These are phyloP conservation scores for Flammula alnicola DNA, from an alignment of 1,284 basidiomycete genomes.

Conservation along the genomic window DNA sequence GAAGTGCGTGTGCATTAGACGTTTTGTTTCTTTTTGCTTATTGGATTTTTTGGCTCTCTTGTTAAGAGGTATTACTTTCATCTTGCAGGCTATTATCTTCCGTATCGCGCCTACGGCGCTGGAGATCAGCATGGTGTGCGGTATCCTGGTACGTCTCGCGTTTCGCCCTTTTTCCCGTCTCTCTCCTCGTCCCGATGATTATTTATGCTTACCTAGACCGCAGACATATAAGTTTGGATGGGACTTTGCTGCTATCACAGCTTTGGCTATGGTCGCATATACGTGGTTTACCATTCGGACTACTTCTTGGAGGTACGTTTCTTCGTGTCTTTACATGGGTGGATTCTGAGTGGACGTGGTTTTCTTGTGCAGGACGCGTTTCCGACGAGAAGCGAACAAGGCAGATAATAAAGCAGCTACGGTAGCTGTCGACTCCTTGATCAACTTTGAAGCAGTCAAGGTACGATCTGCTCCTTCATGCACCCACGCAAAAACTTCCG, in stretches of 20 bases:
- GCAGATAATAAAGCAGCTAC: slow-evolving; percentile 98
- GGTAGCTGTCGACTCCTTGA: slow-evolving; percentile 91
- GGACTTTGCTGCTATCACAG: slow-evolving; percentile 94
- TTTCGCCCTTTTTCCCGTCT: neutral
- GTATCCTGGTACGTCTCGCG: slow-evolving; percentile 75
- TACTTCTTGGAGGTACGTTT: slow-evolving; percentile 87
- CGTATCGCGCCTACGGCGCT: slow-evolving; percentile 95
- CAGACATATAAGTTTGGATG: slow-evolving; percentile 97
- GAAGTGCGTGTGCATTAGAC: slow-evolving; percentile 58
- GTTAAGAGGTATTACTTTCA: slow-evolving; percentile 91
- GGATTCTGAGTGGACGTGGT: neutral
- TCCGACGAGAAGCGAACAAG: slow-evolving; percentile 93
- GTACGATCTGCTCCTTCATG: slow-evolving; percentile 45
- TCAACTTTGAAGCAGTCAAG: slow-evolving; percentile 99
- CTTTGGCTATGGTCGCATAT: slow-evolving; percentile 86
- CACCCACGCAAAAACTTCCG: too few species aligned
- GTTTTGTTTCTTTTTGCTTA: neutral
- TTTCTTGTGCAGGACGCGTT: slow-evolving; percentile 76
- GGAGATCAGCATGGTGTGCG: slow-evolving; percentile 97
- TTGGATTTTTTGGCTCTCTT: slow-evolving; percentile 5
- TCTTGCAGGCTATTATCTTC: slow-evolving; percentile 93
- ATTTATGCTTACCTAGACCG: slow-evolving; percentile 1
- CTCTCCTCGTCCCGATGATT: too few species aligned
- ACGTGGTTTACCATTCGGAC: slow-evolving; percentile 98
- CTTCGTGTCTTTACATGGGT: neutral